Evolutionary conservation across 352 stramenopile genomes (phyloP).

Genomic region (Globisporangium paroecandrum): DNA sequence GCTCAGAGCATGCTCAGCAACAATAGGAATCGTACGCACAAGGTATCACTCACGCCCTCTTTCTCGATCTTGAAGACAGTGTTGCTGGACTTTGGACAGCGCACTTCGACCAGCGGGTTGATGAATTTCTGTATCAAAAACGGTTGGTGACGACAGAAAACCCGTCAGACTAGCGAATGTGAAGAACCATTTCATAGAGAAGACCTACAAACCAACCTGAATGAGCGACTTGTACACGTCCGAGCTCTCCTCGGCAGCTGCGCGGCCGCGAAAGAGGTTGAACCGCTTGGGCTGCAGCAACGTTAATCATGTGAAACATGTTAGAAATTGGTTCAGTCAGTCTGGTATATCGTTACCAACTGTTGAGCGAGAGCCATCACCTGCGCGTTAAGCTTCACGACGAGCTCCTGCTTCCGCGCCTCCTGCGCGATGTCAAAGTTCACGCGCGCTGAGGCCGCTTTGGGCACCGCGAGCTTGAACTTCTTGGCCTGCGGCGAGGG

Average conservation of each 20-base stretch:
- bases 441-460: constrained; percentile 34
- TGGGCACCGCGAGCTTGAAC: constrained; percentile 50
- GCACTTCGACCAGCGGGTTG: constrained; percentile 71
- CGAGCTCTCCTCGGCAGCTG: constrained; percentile 26
- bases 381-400: constrained; percentile 54
- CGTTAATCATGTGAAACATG: not conserved
- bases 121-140: constrained; percentile 65
- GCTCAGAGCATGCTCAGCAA: not conserved
- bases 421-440: constrained; percentile 74
- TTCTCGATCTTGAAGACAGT: constrained; percentile 80
- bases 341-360: too few relatives aligned
- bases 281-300: constrained; percentile 35
- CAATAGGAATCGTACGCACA: too few relatives aligned
- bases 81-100: constrained; percentile 60
- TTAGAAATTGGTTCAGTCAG: not conserved
- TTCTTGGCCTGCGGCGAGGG: constrained; percentile 38
- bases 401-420: constrained; percentile 65
- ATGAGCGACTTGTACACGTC: constrained; percentile 43
- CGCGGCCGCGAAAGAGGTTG: constrained; percentile 42
- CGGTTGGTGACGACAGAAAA: not conserved
- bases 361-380: constrained; percentile 15
- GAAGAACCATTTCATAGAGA: not conserved
- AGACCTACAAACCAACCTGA: constrained; percentile 24
- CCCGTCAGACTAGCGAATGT: not conserved
- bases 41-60: constrained; percentile 47